Conservation (phyloP, 768 basidiomycete genomes). For the Lentinula sp. region DNA sequence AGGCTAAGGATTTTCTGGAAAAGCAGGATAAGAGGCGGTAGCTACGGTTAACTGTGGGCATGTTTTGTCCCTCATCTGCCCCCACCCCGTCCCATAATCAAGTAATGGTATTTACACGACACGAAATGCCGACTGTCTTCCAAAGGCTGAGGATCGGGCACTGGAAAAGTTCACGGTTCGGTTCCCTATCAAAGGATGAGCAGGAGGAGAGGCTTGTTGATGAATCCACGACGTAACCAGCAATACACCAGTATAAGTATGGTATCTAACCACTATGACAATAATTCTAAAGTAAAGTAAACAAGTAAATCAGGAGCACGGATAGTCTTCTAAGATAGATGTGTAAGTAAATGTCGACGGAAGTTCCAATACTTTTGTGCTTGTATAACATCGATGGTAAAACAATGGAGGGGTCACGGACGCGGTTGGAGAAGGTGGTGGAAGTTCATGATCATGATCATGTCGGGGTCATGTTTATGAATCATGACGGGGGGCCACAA, state of each 20-base stretch:
- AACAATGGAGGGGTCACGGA: not conserved
- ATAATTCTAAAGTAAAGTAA: not conserved
- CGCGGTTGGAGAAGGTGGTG: not conserved
- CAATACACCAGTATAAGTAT: not conserved
- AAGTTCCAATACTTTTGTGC: not conserved
- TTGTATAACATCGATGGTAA: not conserved
- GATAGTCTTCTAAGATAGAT: not conserved
- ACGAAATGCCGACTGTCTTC: too few relatives aligned
- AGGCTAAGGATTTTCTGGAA: constrained; percentile 90
- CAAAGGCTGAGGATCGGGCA: too few relatives aligned
- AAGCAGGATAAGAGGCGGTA: constrained; percentile 52
- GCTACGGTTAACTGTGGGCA: not conserved
- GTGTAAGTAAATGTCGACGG: not conserved
- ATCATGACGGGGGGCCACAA: not conserved
- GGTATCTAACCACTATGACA: not conserved
- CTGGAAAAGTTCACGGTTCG: too few relatives aligned
- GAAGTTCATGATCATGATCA: not conserved
- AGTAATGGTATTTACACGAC: too few relatives aligned
- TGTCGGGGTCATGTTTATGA: not conserved
- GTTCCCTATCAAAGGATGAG: not conserved
- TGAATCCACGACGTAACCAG: not conserved
- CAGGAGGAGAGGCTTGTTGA: not conserved
- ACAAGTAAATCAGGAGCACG: not conserved
- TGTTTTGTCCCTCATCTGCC: not conserved
- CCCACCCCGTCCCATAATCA: too few relatives aligned